A percentile compares a stretch with the other conserved stretches of the same genome.
Evolutionary conservation across 495 filamentous ascomycete genomes (phyloP).

Genomic region (Cairneyella variabilis): DNA sequence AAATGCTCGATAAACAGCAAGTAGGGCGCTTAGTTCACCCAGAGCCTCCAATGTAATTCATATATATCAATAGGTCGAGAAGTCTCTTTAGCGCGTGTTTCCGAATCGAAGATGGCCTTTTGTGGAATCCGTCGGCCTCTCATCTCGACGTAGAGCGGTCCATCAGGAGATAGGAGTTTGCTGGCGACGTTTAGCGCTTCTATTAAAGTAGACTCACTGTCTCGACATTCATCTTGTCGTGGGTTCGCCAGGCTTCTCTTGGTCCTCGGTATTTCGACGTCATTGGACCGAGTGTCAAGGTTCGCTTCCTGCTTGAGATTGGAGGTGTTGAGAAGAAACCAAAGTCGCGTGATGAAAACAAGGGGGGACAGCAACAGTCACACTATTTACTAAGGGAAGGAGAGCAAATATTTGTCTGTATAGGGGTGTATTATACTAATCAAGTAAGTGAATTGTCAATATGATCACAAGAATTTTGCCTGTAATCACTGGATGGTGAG

Average conservation of each 20-base stretch:
- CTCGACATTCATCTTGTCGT: not conserved
- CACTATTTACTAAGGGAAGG: too few relatives aligned
- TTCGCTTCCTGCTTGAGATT: constrained; percentile 23
- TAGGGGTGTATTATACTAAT: too few relatives aligned
- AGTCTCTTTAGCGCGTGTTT: constrained; percentile 46
- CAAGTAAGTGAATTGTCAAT: too few relatives aligned
- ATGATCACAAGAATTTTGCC: too few relatives aligned
- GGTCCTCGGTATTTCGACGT: not conserved
- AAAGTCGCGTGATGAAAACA: too few relatives aligned
- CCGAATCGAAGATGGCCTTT: constrained; percentile 56
- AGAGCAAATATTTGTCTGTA: too few relatives aligned
- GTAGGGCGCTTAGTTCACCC: constrained; percentile 57
- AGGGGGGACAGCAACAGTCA: too few relatives aligned
- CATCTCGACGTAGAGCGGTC: not conserved
- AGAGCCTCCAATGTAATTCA: constrained; percentile 49
- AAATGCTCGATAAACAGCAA: constrained; percentile 59
- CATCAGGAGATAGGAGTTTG: not conserved
- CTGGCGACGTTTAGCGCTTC: constrained; percentile 5
- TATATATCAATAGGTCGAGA: constrained; percentile 32
- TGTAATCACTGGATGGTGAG: too few relatives aligned
- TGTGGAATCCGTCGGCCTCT: constrained; percentile 36
- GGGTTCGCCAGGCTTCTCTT: not conserved
- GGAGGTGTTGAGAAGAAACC: too few relatives aligned
- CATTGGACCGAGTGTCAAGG: not conserved
- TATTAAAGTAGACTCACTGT: not conserved